phyloP scores from a whole-genome alignment of 208 protist genomes.

The Leishmania aethiopica region DNA sequence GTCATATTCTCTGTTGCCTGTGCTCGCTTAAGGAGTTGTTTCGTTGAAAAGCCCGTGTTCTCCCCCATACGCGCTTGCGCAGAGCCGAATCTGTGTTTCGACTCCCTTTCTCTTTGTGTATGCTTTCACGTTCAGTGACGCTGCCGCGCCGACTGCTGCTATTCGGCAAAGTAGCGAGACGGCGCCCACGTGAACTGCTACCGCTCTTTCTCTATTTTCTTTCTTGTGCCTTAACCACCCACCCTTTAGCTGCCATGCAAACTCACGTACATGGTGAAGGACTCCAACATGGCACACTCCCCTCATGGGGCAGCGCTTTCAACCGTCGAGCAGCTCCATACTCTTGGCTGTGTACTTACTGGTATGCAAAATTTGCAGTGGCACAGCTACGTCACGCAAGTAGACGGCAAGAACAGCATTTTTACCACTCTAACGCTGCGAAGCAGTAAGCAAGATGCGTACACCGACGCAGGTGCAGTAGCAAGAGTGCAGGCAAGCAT shows the following conservation, averaged over 20 bases:
- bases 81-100: background rate
- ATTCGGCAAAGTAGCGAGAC: background rate
- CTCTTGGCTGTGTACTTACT: slow-evolving; percentile 49
- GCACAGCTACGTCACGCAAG: slow-evolving; percentile 35
- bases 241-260: background rate
- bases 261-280: slow-evolving; percentile 55
- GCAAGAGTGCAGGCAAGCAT: background rate
- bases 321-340: slow-evolving; percentile 31
- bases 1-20: background rate
- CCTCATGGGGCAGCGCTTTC: slow-evolving; percentile 32
- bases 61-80: background rate
- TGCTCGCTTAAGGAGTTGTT: background rate
- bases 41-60: background rate
- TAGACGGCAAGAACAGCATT: slow-evolving; percentile 38
- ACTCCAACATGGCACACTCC: slow-evolving; percentile 38
- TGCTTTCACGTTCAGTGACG: background rate
- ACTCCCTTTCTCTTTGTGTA: slow-evolving; percentile 2
- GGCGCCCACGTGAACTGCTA: background rate
- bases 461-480: background rate
- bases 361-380: slow-evolving; percentile 34
- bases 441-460: slow-evolving; percentile 25
- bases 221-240: background rate
- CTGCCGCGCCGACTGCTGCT: background rate
- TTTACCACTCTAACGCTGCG: slow-evolving; percentile 21
- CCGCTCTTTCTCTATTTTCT: slow-evolving; percentile 7